A percentile compares a stretch with the other conserved stretches of the same genome.
These are phyloP conservation scores for Aquanectria penicillioides DNA, from an alignment of 2,329 filamentous ascomycete genomes.

Conservation along the genomic window DNA sequence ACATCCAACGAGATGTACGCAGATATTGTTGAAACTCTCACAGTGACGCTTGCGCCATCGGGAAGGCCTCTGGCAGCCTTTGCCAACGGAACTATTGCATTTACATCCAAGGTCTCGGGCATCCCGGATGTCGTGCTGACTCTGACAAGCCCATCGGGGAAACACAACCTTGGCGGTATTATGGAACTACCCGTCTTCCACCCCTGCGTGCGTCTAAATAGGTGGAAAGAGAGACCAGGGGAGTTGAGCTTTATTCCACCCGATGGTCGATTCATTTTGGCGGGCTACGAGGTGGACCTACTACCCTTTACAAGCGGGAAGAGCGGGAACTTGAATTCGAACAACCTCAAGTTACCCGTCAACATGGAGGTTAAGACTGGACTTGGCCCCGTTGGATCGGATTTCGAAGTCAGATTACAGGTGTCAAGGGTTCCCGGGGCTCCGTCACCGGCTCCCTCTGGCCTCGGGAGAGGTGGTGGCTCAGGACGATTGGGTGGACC, in stretches of 20 bases:
- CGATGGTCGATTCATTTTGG: constrained; percentile 91
- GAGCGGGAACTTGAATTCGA: constrained; percentile 63
- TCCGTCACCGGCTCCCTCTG: constrained; percentile 47
- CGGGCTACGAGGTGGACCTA: constrained; percentile 93
- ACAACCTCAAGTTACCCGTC: constrained; percentile 82
- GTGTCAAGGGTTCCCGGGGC: constrained; percentile 72
- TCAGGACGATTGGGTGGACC: constrained; percentile 54
- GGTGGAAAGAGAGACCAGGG: constrained; percentile 88
- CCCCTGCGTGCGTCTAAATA: constrained; percentile 89
- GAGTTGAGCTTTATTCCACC: constrained; percentile 96
- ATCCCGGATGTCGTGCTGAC: constrained; percentile 89
- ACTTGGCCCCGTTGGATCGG: constrained; percentile 77
- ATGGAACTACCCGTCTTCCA: constrained; percentile 95
- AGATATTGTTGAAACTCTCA: constrained; percentile 90
- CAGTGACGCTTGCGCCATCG: constrained; percentile 89
- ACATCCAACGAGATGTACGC: constrained; percentile 98
- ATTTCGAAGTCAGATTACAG: constrained; percentile 87
- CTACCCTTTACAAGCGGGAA: constrained; percentile 74
- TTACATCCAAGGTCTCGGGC: constrained; percentile 94
- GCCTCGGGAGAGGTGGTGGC: constrained; percentile 53
- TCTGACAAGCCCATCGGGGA: constrained; percentile 83
- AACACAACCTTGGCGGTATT: constrained; percentile 76
- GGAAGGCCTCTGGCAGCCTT: constrained; percentile 88
- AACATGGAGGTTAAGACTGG: constrained; percentile 83
- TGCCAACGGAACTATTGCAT: constrained; percentile 91